Evolutionary conservation across 2,329 filamentous ascomycete species (phyloP).

Genomic region (Fusarium sp.): DNA sequence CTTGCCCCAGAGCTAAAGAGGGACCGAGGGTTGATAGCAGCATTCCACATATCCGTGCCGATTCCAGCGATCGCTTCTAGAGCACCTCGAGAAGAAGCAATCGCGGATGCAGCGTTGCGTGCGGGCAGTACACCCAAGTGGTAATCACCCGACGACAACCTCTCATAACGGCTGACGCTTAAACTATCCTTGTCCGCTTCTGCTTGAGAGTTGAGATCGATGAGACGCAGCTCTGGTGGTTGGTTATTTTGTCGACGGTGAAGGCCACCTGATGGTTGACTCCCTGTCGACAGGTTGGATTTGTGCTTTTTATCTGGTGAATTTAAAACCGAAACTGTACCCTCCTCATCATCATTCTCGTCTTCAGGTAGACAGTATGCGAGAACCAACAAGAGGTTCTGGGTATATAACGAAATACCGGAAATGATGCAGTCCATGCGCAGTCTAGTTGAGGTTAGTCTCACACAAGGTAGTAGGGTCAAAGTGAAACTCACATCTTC

Average conservation of each 20-base stretch:
- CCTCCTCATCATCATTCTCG: constrained; percentile 59
- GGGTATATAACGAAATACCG: constrained; percentile 95
- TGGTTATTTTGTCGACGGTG: constrained; percentile 81
- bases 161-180: constrained; percentile 87
- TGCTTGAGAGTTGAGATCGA: constrained; percentile 87
- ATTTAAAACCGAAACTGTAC: not conserved
- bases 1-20: constrained; percentile 91
- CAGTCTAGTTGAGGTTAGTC: constrained; percentile 69
- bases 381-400: constrained; percentile 88
- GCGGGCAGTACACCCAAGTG: constrained; percentile 88
- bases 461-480: constrained; percentile 67
- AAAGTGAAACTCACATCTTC: constrained; percentile 78
- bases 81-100: constrained; percentile 75
- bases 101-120: constrained; percentile 72
- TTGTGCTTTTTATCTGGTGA: constrained; percentile 56
- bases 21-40: constrained; percentile 85
- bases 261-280: constrained; percentile 73
- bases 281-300: constrained; percentile 59
- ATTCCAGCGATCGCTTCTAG: constrained; percentile 80
- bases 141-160: constrained; percentile 89
- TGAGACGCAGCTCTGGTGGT: constrained; percentile 89
- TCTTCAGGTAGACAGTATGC: constrained; percentile 85
- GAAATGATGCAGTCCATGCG: constrained; percentile 98
- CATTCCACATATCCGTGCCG: constrained; percentile 87
- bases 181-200: constrained; percentile 90